A percentile compares a stretch with the other conserved stretches of the same genome.
Conservation (phyloP, 345 rosid genomes). For the Ailanthus altissimus region DNA sequence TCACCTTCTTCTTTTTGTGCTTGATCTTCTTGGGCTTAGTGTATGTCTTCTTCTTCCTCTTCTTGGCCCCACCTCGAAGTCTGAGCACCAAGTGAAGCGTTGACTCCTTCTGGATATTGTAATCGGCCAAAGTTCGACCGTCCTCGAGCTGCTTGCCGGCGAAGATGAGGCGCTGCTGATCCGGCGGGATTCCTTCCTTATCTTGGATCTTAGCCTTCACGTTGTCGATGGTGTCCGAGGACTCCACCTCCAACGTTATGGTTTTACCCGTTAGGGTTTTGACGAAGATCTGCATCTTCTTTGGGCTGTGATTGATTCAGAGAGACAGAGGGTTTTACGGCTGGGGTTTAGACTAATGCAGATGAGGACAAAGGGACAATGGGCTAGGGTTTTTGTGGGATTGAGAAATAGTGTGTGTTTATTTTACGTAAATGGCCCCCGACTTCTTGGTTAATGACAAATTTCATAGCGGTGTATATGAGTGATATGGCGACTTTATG, state of each 20-base stretch:
- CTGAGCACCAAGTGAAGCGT: conserved; percentile 56
- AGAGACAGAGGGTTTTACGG: neutral
- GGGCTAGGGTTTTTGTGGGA: conserved; percentile 10
- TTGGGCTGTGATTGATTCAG: neutral
- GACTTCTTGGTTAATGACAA: too few species aligned
- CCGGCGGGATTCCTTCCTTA: conserved; percentile 68
- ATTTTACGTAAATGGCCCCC: neutral
- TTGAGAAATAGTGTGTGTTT: neutral
- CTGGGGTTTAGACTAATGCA: conserved; percentile 14
- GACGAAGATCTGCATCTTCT: conserved; percentile 74
- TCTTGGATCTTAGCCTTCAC: conserved; percentile 75
- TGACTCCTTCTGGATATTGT: conserved; percentile 60
- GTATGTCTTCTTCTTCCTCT: conserved; percentile 76
- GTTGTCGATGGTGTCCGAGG: conserved; percentile 68
- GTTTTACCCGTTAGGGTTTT: conserved; percentile 83
- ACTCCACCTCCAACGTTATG: conserved; percentile 68
- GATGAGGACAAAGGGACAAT: too few species aligned
- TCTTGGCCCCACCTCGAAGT: conserved; percentile 57
- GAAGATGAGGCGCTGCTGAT: conserved; percentile 70
- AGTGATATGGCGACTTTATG: neutral
- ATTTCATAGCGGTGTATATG: neutral
- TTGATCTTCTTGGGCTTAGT: conserved; percentile 75
- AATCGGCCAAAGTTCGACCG: conserved; percentile 54
- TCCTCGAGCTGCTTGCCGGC: conserved; percentile 76
- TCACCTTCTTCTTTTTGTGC: conserved; percentile 72